Evolutionary conservation across 345 rosid genomes (phyloP), one percentile per base, ranked within the genome.

Genomic region (Anacardium occidentale): DNA sequence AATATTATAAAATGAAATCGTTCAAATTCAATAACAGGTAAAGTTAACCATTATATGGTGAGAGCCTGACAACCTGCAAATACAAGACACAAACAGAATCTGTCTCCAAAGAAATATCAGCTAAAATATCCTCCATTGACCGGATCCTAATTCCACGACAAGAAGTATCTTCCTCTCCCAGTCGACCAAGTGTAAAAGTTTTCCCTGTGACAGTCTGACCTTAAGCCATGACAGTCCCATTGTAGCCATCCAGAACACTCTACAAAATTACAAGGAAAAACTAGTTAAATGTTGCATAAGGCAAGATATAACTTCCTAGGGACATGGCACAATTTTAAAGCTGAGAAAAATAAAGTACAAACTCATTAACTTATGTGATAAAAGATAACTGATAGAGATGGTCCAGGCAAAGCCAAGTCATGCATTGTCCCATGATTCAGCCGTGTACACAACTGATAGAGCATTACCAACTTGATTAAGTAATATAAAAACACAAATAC

Each of bases 171-270:
- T 95, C 97, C 47, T 90, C 98, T 26, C 98, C 98, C 75, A 95
- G 81, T 74, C 81, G 85, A 61, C 98, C 99, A 52, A 95, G 90
- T 55, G 99, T 95, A 77, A 91, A 91, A 59, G 99, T 95, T 76
- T 95, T 95, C 10, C 99, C 99, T 0, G 99, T 95, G 71, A 98
- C 99, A 17, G 99, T 95, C 83, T 95, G 99, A 55, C 99, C 99
- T 80, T 95, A 95, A 60, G 99, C 98, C 99, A 95, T 93, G 34
- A 95, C 91, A 20, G 98, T 91, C 58, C 99, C 99, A 71, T 95
- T 95, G 84, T 95, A 95, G 68, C 99, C 99, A 84, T 87, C 98
- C 71, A 95, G 85, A 78, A 93, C 99, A 81, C 99, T 90, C 99
- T 95, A 79, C 62, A 73, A 32, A 40, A 45, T 20, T 55, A 62